These are phyloP conservation scores for Coniochaeta sp. DNA, from an alignment of 2,329 filamentous ascomycete species.

Conservation along the genomic window DNA sequence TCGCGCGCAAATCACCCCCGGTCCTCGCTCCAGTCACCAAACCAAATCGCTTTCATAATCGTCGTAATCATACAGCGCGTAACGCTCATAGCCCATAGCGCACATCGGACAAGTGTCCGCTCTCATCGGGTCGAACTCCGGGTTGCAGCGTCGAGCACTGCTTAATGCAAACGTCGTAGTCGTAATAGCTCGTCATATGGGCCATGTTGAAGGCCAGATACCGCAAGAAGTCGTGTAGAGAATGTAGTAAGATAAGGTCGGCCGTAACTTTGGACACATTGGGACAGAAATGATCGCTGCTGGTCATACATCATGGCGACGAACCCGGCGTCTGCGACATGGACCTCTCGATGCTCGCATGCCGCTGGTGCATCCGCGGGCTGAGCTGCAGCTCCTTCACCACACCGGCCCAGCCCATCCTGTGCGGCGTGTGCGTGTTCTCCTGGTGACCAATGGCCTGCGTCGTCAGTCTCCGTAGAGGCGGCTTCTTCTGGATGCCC, in stretches of 20 bases:
- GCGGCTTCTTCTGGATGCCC: slow-evolving; percentile 36
- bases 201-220: background rate
- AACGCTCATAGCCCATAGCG: background rate
- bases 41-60: no score
- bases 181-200: background rate
- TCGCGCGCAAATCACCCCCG: background rate
- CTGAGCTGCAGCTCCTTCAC: slow-evolving; percentile 56
- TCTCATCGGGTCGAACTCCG: background rate
- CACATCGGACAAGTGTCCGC: background rate
- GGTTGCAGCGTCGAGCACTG: background rate
- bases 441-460: slow-evolving; percentile 47
- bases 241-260: background rate
- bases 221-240: background rate
- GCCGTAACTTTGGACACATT: background rate
- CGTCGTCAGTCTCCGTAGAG: slow-evolving; percentile 45
- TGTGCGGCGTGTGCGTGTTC: slow-evolving; percentile 37
- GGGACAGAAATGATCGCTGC: background rate
- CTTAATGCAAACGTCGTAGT: background rate
- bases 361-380: slow-evolving; percentile 53
- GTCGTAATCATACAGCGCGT: background rate
- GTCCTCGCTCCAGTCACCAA: no score
- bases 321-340: slow-evolving; percentile 38
- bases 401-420: slow-evolving; percentile 55
- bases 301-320: background rate
- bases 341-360: slow-evolving; percentile 54